Evolutionary conservation across 371 early-diverging fungal species (phyloP).

Genomic region (Neoconidiobolus thromboides): DNA sequence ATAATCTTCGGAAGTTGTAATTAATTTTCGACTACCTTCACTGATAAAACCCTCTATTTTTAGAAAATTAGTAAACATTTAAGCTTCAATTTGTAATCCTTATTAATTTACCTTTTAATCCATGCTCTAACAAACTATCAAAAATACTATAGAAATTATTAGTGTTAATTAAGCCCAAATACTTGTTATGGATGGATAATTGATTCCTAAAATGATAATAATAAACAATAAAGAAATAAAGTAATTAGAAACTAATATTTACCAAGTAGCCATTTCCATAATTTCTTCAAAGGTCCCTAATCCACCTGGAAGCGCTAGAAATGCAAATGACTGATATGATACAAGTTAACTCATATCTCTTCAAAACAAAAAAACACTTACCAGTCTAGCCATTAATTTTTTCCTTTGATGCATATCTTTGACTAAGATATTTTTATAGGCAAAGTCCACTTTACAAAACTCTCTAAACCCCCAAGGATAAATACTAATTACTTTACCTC

Average conservation of each 20-base stretch:
- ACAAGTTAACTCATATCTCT: background rate
- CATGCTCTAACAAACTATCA: no score
- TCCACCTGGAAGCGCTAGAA: conserved; percentile 76
- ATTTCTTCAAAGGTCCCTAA: conserved; percentile 71
- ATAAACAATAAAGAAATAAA: conserved; percentile 6
- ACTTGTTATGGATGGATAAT: conserved; percentile 51
- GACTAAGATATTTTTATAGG: conserved; percentile 36
- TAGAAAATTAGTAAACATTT: no score
- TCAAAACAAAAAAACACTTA: background rate
- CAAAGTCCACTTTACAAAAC: background rate
- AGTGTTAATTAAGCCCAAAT: conserved; percentile 53
- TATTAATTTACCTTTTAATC: no score
- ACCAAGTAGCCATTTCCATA: conserved; percentile 67
- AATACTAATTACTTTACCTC: background rate
- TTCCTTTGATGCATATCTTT: conserved; percentile 75
- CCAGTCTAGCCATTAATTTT: conserved; percentile 34
- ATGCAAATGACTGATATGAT: conserved; percentile 31
- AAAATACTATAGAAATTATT: conserved; percentile 35
- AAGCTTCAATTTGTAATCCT: no score
- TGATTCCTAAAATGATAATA: conserved; percentile 20
- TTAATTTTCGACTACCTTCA: no score
- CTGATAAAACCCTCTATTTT: no score
- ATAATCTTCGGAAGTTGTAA: no score
- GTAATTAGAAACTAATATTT: conserved; percentile 4
- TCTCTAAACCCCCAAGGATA: background rate